A percentile compares a stretch with the other conserved stretches of the same genome.
Evolutionary conservation across 2,329 filamentous ascomycete species (phyloP).

Genomic region (Colletotrichum lini): DNA sequence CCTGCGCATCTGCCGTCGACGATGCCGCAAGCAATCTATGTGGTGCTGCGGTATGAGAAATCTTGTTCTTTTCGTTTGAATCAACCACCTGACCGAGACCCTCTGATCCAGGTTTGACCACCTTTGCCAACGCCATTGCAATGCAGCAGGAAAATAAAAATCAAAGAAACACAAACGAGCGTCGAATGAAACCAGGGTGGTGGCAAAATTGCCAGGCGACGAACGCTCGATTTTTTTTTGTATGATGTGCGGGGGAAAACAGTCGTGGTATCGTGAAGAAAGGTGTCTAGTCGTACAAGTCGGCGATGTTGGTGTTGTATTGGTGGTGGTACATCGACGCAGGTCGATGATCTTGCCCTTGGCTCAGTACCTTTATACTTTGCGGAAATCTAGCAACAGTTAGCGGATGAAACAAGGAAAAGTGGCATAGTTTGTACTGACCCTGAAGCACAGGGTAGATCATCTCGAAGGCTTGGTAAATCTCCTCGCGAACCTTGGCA

Average conservation of each 20-base stretch:
- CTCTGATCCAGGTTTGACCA: slow-evolving; percentile 38
- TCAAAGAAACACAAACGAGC: slow-evolving; percentile 49
- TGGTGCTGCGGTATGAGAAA: slow-evolving; percentile 55
- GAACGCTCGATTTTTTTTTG: slow-evolving; percentile 35
- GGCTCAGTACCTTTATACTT: slow-evolving; percentile 58
- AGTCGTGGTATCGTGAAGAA: slow-evolving; percentile 64
- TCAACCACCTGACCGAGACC: slow-evolving; percentile 48
- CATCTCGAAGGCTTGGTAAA: slow-evolving; percentile 96
- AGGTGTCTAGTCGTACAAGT: slow-evolving; percentile 59
- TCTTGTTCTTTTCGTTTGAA: slow-evolving; percentile 54
- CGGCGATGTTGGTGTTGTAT: slow-evolving; percentile 15
- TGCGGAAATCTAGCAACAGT: slow-evolving; percentile 66
- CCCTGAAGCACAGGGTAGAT: slow-evolving; percentile 96
- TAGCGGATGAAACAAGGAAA: slow-evolving; percentile 33
- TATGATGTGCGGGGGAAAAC: slow-evolving; percentile 47
- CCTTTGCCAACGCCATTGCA: slow-evolving; percentile 70
- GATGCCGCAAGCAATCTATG: slow-evolving; percentile 57
- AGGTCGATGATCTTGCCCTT: slow-evolving; percentile 26
- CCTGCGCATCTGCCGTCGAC: slow-evolving; percentile 41
- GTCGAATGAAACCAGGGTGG: slow-evolving; percentile 8
- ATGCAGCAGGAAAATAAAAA: slow-evolving; percentile 60
- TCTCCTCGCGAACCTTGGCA: slow-evolving; percentile 98
- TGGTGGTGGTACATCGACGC: slow-evolving; percentile 43
- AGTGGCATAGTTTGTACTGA: slow-evolving; percentile 57
- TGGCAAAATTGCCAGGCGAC: slow-evolving; percentile 25